Conservation (phyloP, 2,329 filamentous ascomycete species). For the Trichoderma atrobrunneum region DNA sequence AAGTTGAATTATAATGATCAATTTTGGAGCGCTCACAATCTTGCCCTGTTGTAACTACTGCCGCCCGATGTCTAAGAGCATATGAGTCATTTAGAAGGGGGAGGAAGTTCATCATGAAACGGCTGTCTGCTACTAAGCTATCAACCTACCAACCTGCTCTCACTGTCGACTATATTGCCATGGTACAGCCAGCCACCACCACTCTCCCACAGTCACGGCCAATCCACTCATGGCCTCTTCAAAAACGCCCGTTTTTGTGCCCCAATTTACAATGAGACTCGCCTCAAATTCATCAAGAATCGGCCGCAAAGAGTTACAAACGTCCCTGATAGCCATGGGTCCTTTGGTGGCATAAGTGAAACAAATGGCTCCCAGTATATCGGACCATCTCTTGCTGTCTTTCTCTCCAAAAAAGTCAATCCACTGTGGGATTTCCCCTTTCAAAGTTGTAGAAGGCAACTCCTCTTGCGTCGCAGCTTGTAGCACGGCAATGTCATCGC, state of each 20-base stretch:
- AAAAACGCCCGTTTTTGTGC: constrained; percentile 51
- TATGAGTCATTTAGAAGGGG: too few relatives aligned
- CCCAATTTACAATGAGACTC: constrained; percentile 58
- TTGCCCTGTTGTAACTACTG: background rate
- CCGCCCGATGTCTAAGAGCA: too few relatives aligned
- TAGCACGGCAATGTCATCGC: constrained; percentile 48
- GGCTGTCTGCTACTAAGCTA: background rate
- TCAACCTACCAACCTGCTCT: background rate
- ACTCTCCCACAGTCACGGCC: constrained; percentile 53
- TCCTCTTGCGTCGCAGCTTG: constrained; percentile 34
- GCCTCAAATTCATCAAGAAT: constrained; percentile 63
- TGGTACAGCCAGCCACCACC: constrained; percentile 63
- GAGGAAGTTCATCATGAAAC: background rate
- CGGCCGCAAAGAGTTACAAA: constrained; percentile 55
- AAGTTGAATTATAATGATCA: background rate
- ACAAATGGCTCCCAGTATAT: constrained; percentile 59
- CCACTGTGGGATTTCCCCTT: constrained; percentile 65
- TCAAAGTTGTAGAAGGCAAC: constrained; percentile 42
- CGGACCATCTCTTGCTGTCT: constrained; percentile 61
- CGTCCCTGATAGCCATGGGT: constrained; percentile 50
- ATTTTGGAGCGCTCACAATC: background rate
- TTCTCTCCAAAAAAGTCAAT: constrained; percentile 63
- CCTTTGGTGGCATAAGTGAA: constrained; percentile 63
- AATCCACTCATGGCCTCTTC: constrained; percentile 38
- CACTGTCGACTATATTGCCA: constrained; percentile 24